Base-by-base conservation (phyloP, 2,329 filamentous ascomycete species). In the Cladosporium oxysporum region DNA sequence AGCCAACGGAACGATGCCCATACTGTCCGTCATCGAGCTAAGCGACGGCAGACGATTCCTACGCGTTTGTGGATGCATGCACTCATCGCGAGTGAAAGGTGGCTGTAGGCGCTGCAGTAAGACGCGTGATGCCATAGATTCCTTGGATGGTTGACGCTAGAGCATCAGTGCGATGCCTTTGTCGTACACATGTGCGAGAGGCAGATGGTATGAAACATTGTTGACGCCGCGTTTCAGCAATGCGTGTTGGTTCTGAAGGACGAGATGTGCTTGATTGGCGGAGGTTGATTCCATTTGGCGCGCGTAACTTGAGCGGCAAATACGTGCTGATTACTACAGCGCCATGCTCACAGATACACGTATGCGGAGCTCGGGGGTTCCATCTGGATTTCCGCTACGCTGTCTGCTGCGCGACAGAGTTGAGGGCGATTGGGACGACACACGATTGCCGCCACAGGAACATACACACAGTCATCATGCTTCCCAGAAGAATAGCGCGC, bases 401-500 rank as follows among this genome's bases (percentile, higher is more conserved):
- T 57, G 62, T 50, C 61, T 64, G 37, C 50, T 44, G 53, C 26
- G n/a, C 28, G 33, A 41, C 26, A n/a, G 28, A 33, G 53, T 21
- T 26, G 33, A 58, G 50, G 60, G 60, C 47, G 49, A 26, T 50
- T 41, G 44, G 10, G 29, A 47, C 16, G 29, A 50, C 29, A 37
- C 29, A 41, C 31, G 31, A 58, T 47, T 58, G 55, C 55, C 28
- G 49, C 33, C 35, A 29, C 29, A 63, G 59, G 29, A 41, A 28
- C 59, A 61, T 52, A 58, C 62, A 64, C 64, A 64, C 49, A 61
- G 55, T 68, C 55, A 66, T 58, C 63, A 76, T 76, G 74, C 72
- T 75, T 67, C 73, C 73, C 35, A 71, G 74, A 72, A 70, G 70
- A 57, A 55, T 75, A 69, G 49, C 67, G 47, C 66, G 72, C 65